Conservation (phyloP, 805 yeast species). For the Schizosaccharomyces cryophilus region DNA sequence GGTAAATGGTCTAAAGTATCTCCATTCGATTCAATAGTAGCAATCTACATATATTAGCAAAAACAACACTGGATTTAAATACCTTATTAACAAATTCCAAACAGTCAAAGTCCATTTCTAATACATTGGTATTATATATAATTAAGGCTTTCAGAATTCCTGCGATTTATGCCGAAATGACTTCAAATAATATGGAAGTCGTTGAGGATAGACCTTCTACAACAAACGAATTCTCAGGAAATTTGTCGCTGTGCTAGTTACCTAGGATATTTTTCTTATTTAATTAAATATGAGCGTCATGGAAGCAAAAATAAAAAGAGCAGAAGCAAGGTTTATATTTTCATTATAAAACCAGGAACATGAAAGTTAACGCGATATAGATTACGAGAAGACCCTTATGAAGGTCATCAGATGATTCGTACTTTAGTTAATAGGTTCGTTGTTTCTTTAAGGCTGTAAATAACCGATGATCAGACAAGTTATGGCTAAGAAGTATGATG, state of each 20-base stretch:
- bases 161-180: no score
- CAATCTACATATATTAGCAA: not conserved
- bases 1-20: not conserved
- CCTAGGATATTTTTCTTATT: not conserved
- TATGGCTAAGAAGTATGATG: not conserved
- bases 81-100: not conserved
- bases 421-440: slow-evolving; percentile 1
- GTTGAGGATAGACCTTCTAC: no score
- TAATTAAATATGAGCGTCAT: not conserved
- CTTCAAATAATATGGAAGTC: no score
- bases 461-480: not conserved
- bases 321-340: not conserved
- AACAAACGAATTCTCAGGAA: no score
- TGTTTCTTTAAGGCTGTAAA: not conserved
- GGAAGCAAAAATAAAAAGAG: not conserved
- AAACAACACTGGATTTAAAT: not conserved
- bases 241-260: no score
- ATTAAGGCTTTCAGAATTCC: no score
- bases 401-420: slow-evolving; percentile 2
- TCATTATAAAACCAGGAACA: not conserved
- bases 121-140: not conserved
- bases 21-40: not conserved
- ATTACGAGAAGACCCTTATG: not conserved
- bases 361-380: not conserved
- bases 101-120: not conserved